A percentile compares a stretch with the other conserved stretches of the same genome.
phyloP scores from a whole-genome alignment of 331 rosid genomes.

The Rhamnella rubrinervis region DNA sequence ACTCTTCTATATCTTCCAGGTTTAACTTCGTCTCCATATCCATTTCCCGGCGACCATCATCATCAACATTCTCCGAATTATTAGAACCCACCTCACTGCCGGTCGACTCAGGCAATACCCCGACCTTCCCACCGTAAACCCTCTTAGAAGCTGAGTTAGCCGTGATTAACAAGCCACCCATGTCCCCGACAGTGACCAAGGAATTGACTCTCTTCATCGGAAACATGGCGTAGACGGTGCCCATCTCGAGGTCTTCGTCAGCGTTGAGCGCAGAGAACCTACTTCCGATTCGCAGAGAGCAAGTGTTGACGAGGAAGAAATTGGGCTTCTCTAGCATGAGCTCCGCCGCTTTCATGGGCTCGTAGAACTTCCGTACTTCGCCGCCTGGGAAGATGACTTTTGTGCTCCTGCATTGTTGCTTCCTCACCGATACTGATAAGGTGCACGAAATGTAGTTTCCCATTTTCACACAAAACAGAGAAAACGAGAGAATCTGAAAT shows the following conservation, averaged over 20 bases:
- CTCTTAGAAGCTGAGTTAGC: conserved; percentile 37
- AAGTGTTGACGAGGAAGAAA: conserved; percentile 61
- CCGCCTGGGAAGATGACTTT: conserved; percentile 72
- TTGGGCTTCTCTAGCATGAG: conserved; percentile 77
- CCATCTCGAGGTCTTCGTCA: conserved; percentile 68
- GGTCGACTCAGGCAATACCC: conserved; percentile 29
- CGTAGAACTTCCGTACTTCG: conserved; percentile 35
- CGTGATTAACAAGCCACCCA: conserved; percentile 55
- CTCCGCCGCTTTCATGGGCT: conserved; percentile 59
- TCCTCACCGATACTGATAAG: conserved; percentile 38
- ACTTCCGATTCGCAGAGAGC: conserved; percentile 46
- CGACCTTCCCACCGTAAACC: conserved; percentile 30
- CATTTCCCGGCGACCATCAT: neutral
- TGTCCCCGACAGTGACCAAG: conserved; percentile 46
- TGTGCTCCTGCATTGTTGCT: conserved; percentile 33
- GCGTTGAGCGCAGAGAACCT: conserved; percentile 65
- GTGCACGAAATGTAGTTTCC: conserved; percentile 77
- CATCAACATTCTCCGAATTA: neutral
- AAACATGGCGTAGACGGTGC: conserved; percentile 54
- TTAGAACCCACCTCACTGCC: neutral
- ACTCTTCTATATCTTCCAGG: conserved; percentile 55
- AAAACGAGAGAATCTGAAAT: neutral
- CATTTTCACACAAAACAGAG: conserved; percentile 28
- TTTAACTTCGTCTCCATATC: conserved; percentile 29
- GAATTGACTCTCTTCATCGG: conserved; percentile 77